These are phyloP conservation scores for Ilex asprella DNA, from an alignment of 257 asterid species.

Conservation along the genomic window DNA sequence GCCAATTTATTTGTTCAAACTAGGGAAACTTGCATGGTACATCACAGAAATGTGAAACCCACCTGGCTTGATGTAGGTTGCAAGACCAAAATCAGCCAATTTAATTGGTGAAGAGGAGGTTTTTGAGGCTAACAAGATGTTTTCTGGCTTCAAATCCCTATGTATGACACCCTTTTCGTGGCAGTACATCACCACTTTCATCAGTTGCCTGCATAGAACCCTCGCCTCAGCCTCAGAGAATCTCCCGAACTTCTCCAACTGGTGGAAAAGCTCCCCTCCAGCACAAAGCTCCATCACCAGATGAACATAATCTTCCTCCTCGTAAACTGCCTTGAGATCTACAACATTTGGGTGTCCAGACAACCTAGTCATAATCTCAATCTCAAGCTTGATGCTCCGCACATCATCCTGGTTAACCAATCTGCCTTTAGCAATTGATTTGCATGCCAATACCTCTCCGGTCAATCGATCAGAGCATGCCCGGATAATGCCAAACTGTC, in stretches of 20 bases:
- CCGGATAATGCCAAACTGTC: constrained; percentile 71
- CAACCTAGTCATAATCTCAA: constrained; percentile 71
- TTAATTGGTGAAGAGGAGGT: constrained; percentile 65
- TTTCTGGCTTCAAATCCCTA: constrained; percentile 78
- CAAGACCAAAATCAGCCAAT: constrained; percentile 82
- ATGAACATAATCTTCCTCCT: constrained; percentile 73
- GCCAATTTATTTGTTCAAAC: too few relatives aligned
- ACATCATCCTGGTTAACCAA: constrained; percentile 67
- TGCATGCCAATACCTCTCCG: constrained; percentile 72
- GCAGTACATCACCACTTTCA: constrained; percentile 65
- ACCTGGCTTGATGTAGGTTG: constrained; percentile 63
- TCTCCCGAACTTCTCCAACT: constrained; percentile 72
- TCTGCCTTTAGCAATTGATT: constrained; percentile 69
- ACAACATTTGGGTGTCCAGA: constrained; percentile 84
- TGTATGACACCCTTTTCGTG: constrained; percentile 76
- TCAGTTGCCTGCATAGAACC: constrained; percentile 50
- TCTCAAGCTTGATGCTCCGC: constrained; percentile 69
- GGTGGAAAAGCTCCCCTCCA: constrained; percentile 79
- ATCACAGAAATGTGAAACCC: constrained; percentile 2
- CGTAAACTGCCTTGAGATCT: constrained; percentile 68
- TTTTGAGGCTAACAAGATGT: constrained; percentile 60
- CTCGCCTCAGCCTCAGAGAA: constrained; percentile 61
- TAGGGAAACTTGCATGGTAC: background rate
- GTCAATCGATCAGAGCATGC: constrained; percentile 54
- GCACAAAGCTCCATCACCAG: constrained; percentile 90